A percentile compares a stretch with the other conserved stretches of the same genome.
Evolutionary conservation across 2,329 filamentous ascomycete species (phyloP).

Genomic region (Curvularia hawaiiensis): DNA sequence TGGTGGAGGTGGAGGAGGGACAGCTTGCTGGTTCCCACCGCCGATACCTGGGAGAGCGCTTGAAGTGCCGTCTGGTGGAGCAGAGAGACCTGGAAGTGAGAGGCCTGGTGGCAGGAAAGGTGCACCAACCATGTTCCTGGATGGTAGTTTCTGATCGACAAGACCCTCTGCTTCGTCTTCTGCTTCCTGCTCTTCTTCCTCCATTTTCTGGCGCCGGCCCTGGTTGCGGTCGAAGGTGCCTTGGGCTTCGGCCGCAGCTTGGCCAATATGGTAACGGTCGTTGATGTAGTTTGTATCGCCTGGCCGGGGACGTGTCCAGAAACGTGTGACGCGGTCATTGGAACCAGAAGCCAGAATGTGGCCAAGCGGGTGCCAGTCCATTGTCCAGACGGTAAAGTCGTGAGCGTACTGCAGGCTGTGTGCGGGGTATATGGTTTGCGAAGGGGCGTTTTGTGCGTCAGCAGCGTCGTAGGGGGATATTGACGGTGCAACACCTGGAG

Average conservation of each 20-base stretch:
- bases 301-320: slow-evolving; percentile 91
- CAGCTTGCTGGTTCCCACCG: slow-evolving; percentile 40
- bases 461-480: slow-evolving; percentile 84
- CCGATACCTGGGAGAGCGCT: slow-evolving; percentile 56
- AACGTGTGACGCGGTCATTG: slow-evolving; percentile 94
- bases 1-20: slow-evolving; percentile 43
- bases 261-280: slow-evolving; percentile 94
- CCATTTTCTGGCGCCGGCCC: slow-evolving; percentile 77
- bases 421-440: slow-evolving; percentile 90
- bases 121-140: slow-evolving; percentile 57
- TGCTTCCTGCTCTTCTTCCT: slow-evolving; percentile 91
- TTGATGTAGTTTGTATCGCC: slow-evolving; percentile 85
- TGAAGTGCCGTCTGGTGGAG: slow-evolving; percentile 51
- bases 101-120: slow-evolving; percentile 67
- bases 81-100: slow-evolving; percentile 40
- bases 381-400: slow-evolving; percentile 94
- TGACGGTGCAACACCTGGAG: slow-evolving; percentile 71
- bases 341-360: slow-evolving; percentile 95
- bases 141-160: slow-evolving; percentile 84
- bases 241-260: slow-evolving; percentile 88
- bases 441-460: slow-evolving; percentile 77
- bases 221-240: slow-evolving; percentile 91
- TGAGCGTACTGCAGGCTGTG: slow-evolving; percentile 88
- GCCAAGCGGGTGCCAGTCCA: slow-evolving; percentile 96
- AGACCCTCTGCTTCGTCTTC: slow-evolving; percentile 94